phyloP scores from a whole-genome alignment of 1,284 basidiomycete genomes.

The Xerocomus cyaneibrunnescens region DNA sequence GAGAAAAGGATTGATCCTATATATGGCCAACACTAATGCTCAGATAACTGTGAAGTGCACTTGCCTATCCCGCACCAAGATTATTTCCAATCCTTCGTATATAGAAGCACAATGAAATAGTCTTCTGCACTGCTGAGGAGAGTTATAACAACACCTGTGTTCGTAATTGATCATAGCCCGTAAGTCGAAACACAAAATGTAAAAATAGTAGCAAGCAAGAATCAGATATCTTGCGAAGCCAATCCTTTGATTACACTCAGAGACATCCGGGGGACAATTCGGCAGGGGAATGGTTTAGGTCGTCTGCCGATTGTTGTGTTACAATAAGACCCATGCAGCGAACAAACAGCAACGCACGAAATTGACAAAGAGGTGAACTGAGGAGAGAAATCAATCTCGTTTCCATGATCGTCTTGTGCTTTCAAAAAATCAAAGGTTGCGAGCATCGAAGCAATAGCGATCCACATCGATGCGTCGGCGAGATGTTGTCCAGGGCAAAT shows the following conservation, averaged over 20 bases:
- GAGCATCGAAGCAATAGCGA: slow-evolving; percentile 26
- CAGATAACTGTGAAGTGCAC: slow-evolving; percentile 1
- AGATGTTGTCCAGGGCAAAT: slow-evolving; percentile 38
- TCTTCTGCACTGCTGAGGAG: background rate
- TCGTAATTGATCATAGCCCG: background rate
- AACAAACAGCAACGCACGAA: slow-evolving; percentile 16
- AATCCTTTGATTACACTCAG: slow-evolving; percentile 9
- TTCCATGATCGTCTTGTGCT: slow-evolving; percentile 21
- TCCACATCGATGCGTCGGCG: slow-evolving; percentile 38
- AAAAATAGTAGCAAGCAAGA: background rate
- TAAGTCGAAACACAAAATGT: too few relatives aligned
- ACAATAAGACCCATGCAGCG: background rate
- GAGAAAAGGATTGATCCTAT: background rate
- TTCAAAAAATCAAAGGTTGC: slow-evolving; percentile 25
- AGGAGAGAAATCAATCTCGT: slow-evolving; percentile 21
- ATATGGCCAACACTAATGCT: background rate
- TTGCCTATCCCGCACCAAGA: slow-evolving; percentile 3
- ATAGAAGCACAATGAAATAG: background rate
- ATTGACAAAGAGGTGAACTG: slow-evolving; percentile 14
- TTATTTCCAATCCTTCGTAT: background rate
- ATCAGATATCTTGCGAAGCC: slow-evolving; percentile 7
- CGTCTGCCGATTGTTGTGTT: slow-evolving; percentile 12
- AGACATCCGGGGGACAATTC: slow-evolving; percentile 19
- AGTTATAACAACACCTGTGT: background rate
- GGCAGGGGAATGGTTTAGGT: slow-evolving; percentile 24